Evolutionary conservation across 2,329 filamentous ascomycete genomes (phyloP).

Genomic region (Cytospora schulzeri): DNA sequence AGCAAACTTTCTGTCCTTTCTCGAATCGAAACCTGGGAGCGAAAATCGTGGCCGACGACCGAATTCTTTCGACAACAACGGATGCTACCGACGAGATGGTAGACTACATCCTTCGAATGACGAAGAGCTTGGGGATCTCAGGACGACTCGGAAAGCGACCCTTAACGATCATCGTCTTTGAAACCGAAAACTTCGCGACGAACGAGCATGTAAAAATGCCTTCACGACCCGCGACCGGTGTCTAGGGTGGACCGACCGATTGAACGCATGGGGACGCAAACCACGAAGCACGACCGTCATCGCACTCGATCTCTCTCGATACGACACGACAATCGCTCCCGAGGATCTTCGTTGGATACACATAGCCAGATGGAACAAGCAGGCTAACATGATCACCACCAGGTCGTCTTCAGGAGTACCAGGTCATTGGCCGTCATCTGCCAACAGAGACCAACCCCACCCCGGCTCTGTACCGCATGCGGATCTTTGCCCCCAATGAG

Average conservation of each 20-base stretch:
- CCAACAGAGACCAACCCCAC: slow-evolving; percentile 96
- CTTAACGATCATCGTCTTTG: too few relatives aligned
- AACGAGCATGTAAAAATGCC: not conserved
- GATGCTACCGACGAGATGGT: not conserved
- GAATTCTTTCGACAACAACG: not conserved
- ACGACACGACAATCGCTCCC: slow-evolving; percentile 39
- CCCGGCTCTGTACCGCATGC: slow-evolving; percentile 99
- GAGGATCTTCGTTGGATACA: not conserved
- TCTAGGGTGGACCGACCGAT: not conserved
- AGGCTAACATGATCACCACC: slow-evolving; percentile 31
- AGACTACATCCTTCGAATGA: not conserved
- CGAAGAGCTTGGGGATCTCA: not conserved
- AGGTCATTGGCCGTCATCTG: slow-evolving; percentile 99
- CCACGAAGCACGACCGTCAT: not conserved
- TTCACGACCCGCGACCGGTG: not conserved
- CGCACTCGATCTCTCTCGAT: not conserved
- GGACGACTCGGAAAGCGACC: not conserved
- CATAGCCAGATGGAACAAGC: not conserved
- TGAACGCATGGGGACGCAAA: not conserved
- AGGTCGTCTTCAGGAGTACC: slow-evolving; percentile 99
- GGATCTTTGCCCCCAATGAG: slow-evolving; percentile 97
- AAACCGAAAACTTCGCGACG: not conserved
- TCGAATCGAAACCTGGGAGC: slow-evolving; percentile 24
- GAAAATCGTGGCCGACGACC: slow-evolving; percentile 13
- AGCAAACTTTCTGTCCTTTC: slow-evolving; percentile 40